Evolutionary conservation across 306 rosid species (phyloP).

Genomic region (Corylus americana): DNA sequence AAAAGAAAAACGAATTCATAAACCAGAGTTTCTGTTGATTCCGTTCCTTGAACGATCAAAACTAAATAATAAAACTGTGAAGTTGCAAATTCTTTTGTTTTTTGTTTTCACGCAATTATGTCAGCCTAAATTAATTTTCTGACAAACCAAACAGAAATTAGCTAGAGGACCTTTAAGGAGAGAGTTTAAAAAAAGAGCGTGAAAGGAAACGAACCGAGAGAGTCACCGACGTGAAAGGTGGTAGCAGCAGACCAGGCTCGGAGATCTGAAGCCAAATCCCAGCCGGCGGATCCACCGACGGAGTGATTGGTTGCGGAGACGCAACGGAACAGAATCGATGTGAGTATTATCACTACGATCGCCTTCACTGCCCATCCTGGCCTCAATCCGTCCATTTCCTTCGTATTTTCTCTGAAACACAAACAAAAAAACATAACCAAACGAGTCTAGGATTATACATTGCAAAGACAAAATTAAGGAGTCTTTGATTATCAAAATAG

Average conservation of each 20-base stretch:
- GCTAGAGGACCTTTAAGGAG: too few relatives aligned
- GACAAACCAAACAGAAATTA: too few relatives aligned
- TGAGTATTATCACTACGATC: slow-evolving; percentile 41
- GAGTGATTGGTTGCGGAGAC: slow-evolving; percentile 53
- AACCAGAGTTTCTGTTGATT: slow-evolving; percentile 2
- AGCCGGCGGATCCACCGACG: slow-evolving; percentile 73
- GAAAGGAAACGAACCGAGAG: slow-evolving; percentile 48
- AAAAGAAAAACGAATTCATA: not conserved
- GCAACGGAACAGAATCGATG: slow-evolving; percentile 59
- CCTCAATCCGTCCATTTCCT: slow-evolving; percentile 50
- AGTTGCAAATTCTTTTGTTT: not conserved
- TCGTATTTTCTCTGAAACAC: not conserved
- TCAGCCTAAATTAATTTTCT: too few relatives aligned
- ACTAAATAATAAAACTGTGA: not conserved
- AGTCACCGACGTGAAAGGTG: slow-evolving; percentile 59
- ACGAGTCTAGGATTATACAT: too few relatives aligned
- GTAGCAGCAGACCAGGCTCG: slow-evolving; percentile 52
- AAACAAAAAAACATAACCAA: too few relatives aligned
- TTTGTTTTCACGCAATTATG: too few relatives aligned
- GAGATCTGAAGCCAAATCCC: slow-evolving; percentile 68
- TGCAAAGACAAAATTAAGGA: too few relatives aligned
- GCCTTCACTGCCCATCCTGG: slow-evolving; percentile 56
- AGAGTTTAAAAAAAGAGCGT: not conserved
- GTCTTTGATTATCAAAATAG: too few relatives aligned
- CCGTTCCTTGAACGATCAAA: not conserved